phyloP scores from a whole-genome alignment of 2,329 filamentous ascomycete genomes.

The Ophiocordyceps australis region DNA sequence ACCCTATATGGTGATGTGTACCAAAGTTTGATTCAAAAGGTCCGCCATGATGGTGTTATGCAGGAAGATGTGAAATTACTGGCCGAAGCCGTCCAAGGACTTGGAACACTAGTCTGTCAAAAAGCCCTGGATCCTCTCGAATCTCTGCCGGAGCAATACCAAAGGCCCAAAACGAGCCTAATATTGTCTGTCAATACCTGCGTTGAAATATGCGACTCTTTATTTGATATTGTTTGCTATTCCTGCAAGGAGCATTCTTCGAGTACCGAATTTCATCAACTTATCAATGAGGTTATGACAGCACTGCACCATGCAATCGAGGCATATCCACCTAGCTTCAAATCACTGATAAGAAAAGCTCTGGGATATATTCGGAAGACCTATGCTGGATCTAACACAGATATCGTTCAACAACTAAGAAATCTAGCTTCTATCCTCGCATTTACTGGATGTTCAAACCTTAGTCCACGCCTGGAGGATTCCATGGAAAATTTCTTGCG shows the following conservation, averaged over 20 bases:
- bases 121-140: constrained; percentile 2
- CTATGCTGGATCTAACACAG: constrained; percentile 5
- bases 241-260: constrained; percentile 6
- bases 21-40: constrained; percentile 14
- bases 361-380: constrained; percentile 9
- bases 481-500: constrained; percentile 21
- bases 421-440: constrained; percentile 24
- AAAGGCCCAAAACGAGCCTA: no score
- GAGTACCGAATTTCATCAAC: constrained; percentile 11
- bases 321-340: constrained; percentile 16
- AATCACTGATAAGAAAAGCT: constrained; percentile 11
- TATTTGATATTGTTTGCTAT: constrained; percentile 12
- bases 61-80: constrained; percentile 21
- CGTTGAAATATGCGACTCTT: constrained; percentile 16
- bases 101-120: constrained; percentile 25
- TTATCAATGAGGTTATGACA: constrained; percentile 21
- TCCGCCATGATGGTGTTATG: constrained; percentile 9
- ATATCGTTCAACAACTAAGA: constrained; percentile 11
- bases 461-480: constrained; percentile 9
- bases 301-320: constrained; percentile 20
- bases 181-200: constrained; percentile 16
- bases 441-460: constrained; percentile 28
- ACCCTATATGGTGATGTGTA: constrained; percentile 25
- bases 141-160: not conserved
- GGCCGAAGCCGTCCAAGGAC: constrained; percentile 24